Evolutionary conservation across 2,329 filamentous ascomycete species (phyloP).

Genomic region (Pleomassaria siparia): DNA sequence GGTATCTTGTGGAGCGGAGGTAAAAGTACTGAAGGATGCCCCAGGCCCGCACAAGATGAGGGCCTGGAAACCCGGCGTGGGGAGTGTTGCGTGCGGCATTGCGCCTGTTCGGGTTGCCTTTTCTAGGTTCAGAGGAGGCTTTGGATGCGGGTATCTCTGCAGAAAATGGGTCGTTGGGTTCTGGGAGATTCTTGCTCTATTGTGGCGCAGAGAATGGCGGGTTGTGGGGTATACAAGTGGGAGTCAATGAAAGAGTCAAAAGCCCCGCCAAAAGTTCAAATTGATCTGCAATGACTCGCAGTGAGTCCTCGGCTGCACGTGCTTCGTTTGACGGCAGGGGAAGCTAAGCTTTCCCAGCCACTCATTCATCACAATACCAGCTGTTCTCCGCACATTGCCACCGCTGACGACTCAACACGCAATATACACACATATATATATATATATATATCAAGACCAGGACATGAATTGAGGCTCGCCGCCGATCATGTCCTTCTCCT

Average conservation of each 20-base stretch:
- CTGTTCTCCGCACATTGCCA: slow-evolving; percentile 5
- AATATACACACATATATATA: neutral
- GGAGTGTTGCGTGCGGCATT: slow-evolving; percentile 78
- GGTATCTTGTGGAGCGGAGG: slow-evolving; percentile 75
- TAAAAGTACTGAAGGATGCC: slow-evolving; percentile 80
- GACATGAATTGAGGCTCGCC: slow-evolving; percentile 14
- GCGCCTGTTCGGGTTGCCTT: neutral
- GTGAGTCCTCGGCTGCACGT: slow-evolving; percentile 7
- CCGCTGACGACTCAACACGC: too few relatives aligned
- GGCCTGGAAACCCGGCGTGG: slow-evolving; percentile 77
- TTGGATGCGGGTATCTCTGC: neutral
- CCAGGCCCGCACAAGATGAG: slow-evolving; percentile 82
- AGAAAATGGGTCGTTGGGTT: neutral
- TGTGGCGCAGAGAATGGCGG: neutral
- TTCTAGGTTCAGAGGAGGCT: neutral
- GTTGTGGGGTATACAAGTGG: neutral
- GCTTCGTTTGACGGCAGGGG: slow-evolving; percentile 4
- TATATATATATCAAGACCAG: slow-evolving; percentile 10
- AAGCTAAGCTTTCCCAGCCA: slow-evolving; percentile 21
- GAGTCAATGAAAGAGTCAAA: neutral
- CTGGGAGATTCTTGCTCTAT: neutral
- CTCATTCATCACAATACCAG: slow-evolving; percentile 17
- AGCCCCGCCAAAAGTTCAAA: slow-evolving; percentile 21
- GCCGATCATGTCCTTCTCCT: slow-evolving; percentile 44
- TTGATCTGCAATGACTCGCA: slow-evolving; percentile 2